These are phyloP conservation scores for Isoetes engelmannii DNA, from an alignment of 83 land plant genomes.

Conservation along the genomic window DNA sequence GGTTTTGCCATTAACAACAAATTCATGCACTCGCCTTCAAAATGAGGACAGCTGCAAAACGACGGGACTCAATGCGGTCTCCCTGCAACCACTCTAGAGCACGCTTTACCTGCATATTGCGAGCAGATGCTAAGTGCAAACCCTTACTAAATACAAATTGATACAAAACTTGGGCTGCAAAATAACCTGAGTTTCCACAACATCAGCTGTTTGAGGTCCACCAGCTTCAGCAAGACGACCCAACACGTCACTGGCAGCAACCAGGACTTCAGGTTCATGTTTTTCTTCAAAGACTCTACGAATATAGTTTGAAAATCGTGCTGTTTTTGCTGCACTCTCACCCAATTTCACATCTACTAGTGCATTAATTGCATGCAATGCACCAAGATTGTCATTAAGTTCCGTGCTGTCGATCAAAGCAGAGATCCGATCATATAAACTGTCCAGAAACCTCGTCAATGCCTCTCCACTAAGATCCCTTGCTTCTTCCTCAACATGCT, in stretches of 20 bases:
- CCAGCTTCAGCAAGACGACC: slow-evolving; percentile 90
- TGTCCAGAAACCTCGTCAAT: slow-evolving; percentile 82
- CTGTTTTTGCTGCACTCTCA: slow-evolving; percentile 82
- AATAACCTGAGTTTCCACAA: slow-evolving; percentile 83
- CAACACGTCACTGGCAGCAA: slow-evolving; percentile 68
- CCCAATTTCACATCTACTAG: slow-evolving; percentile 79
- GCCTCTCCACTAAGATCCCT: slow-evolving; percentile 88
- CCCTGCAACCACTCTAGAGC: slow-evolving; percentile 82
- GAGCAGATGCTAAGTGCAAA: background rate
- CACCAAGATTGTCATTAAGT: slow-evolving; percentile 71
- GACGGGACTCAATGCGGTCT: slow-evolving; percentile 80
- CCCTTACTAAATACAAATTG: background rate
- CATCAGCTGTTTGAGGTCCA: slow-evolving; percentile 97
- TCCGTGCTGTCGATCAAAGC: slow-evolving; percentile 56
- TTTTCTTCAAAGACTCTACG: slow-evolving; percentile 67
- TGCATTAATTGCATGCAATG: slow-evolving; percentile 71
- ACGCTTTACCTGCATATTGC: slow-evolving; percentile 48
- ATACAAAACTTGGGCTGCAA: background rate
- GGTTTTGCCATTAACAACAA: too few species aligned
- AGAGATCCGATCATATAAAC: slow-evolving; percentile 60
- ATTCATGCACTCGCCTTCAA: slow-evolving; percentile 50
- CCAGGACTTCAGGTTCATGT: slow-evolving; percentile 65
- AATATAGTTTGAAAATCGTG: slow-evolving; percentile 56
- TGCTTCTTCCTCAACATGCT: slow-evolving; percentile 80
- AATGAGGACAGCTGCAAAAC: slow-evolving; percentile 92